Evolutionary conservation across 2,329 filamentous ascomycete genomes (phyloP).

Genomic region (Xylogone sp.): DNA sequence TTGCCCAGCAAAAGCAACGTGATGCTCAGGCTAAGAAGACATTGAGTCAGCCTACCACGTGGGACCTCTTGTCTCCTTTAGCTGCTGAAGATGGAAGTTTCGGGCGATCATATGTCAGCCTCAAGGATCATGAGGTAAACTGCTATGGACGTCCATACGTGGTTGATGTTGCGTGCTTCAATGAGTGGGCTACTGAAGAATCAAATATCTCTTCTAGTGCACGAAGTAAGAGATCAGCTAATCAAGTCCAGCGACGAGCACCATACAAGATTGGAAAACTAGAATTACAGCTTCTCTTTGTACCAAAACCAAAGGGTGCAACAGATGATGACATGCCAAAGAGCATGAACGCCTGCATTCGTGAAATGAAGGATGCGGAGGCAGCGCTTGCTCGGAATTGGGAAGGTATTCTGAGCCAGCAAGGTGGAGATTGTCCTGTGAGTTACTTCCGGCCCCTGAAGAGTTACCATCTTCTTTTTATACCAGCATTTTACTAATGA

Average conservation of each 20-base stretch:
- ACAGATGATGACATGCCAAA: slow-evolving; percentile 97
- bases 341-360: slow-evolving; percentile 95
- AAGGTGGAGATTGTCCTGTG: slow-evolving; percentile 96
- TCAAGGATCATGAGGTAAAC: slow-evolving; percentile 85
- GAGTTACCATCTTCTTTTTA: not conserved
- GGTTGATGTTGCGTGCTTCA: slow-evolving; percentile 92
- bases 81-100: slow-evolving; percentile 93
- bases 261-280: slow-evolving; percentile 97
- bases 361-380: slow-evolving; percentile 89
- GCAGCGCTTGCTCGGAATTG: slow-evolving; percentile 72
- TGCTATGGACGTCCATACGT: slow-evolving; percentile 86
- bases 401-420: slow-evolving; percentile 90
- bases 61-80: slow-evolving; percentile 82
- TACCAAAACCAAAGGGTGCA: slow-evolving; percentile 82
- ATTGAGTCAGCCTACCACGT: slow-evolving; percentile 65
- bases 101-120: slow-evolving; percentile 85
- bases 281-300: slow-evolving; percentile 89
- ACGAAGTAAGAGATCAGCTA: slow-evolving; percentile 83
- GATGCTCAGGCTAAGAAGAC: slow-evolving; percentile 62
- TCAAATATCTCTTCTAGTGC: slow-evolving; percentile 75
- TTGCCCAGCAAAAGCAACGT: slow-evolving; percentile 55
- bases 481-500: slow-evolving; percentile 11
- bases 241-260: slow-evolving; percentile 70
- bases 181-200: slow-evolving; percentile 95
- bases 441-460: too few relatives aligned